Base-by-base conservation (phyloP, 352 stramenopile species). In the Phytophthora idaei region DNA sequence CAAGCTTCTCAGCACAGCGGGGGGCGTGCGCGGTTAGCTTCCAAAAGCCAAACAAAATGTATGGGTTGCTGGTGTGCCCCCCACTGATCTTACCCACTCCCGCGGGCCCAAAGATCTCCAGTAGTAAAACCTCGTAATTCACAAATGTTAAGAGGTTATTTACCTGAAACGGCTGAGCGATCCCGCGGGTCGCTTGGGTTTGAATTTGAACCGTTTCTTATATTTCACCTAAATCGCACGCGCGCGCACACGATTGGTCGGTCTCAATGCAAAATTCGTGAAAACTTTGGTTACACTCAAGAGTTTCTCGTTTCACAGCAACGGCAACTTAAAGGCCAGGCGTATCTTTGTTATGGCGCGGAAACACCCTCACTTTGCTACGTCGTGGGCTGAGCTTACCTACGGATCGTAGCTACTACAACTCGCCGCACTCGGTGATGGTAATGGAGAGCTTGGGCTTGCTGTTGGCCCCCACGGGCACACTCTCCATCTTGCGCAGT, bases 401-500 rank as follows among this genome's bases (percentile, higher is more conserved):
- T 21, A 21, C 21, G 21, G 21, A 36, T 44, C 9, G 21, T 29
- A 39, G 2, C 41, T 14, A 14, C 67, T 90, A 97, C 36, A 98
- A 73, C 61, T 98, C 92, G 61, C 92, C 92, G 60, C 90, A 97
- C 65, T 98, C 85, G 15, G 89, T 92, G 66, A 98, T 80, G 11
- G 87, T 80, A 51, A 98, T 87, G 37, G 61, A 59, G n/a, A 97
- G 84, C 71, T 94, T 94, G 44, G 91, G 92, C 58, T 97, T 97
- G 72, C 83, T 94, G 63, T 88, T 90, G 51, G 77, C 54, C 15
- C 84, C 88, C 2, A 94, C 90, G 0, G 85, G 84, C 21, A 97
- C 90, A 77, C 89, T 97, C 76, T 98, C 92, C 72, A 97, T 96
- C 80, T 97, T 97, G 66, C 90, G 85, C 61, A 97, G 74, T 46